Percentiles rank a stretch among this genome's conserved stretches.
phyloP scores from a whole-genome alignment of 1,284 basidiomycete genomes.

The Papiliotrema nemorosa region DNA sequence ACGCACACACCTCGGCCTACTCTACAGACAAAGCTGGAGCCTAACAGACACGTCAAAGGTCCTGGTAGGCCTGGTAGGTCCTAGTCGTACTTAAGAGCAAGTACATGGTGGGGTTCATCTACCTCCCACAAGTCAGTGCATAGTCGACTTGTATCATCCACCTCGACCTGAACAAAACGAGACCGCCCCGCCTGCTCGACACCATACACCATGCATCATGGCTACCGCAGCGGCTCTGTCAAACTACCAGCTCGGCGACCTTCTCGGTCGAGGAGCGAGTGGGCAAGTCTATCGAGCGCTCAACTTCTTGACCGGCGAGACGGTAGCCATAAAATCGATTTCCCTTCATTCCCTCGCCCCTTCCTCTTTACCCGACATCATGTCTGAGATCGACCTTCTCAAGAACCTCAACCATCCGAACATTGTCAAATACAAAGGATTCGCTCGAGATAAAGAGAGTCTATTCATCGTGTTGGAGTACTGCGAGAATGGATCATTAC shows the following conservation, averaged over 20 bases:
- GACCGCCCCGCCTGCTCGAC: too few species aligned
- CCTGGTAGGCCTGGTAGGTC: too few species aligned
- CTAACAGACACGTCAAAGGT: too few species aligned
- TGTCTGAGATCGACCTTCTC: slow-evolving; percentile 92
- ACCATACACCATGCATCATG: slow-evolving; percentile 7
- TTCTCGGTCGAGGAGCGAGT: slow-evolving; percentile 88
- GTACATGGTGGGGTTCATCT: too few species aligned
- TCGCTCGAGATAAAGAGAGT: slow-evolving; percentile 88
- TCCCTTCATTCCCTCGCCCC: slow-evolving; percentile 89
- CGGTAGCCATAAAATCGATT: slow-evolving; percentile 93
- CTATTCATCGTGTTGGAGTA: slow-evolving; percentile 95
- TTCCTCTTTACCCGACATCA: slow-evolving; percentile 89
- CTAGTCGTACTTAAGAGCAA: too few species aligned
- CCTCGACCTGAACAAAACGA: too few species aligned
- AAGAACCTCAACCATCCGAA: slow-evolving; percentile 92
- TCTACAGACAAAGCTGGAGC: too few species aligned
- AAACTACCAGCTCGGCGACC: slow-evolving; percentile 85
- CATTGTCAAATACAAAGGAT: slow-evolving; percentile 97
- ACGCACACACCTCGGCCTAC: too few species aligned
- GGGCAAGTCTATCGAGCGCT: slow-evolving; percentile 91
- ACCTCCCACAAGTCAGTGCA: too few species aligned
- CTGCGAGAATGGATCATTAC: slow-evolving; percentile 95
- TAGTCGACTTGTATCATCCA: too few species aligned
- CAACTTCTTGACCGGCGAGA: slow-evolving; percentile 95
- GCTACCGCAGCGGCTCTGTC: slow-evolving; percentile 24